Percentiles rank a stretch among this genome's conserved stretches.
These are phyloP conservation scores for Phylloporus scabripes DNA, from an alignment of 768 basidiomycete genomes.

Conservation along the genomic window DNA sequence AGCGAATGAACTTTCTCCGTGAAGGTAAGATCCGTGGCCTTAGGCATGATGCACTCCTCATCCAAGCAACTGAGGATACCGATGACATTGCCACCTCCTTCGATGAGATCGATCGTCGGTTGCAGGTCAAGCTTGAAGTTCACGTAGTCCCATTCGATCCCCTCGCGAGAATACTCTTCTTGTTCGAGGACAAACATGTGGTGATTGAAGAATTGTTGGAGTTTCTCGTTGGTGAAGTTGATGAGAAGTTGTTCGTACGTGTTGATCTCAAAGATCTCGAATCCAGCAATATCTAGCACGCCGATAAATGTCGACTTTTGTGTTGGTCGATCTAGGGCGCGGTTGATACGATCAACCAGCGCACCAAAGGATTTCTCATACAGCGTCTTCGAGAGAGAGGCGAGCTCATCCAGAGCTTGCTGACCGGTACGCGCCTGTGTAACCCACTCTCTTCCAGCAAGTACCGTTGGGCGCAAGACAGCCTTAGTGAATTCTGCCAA, in stretches of 20 bases:
- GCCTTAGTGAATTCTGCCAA: constrained; percentile 84
- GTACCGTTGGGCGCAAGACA: constrained; percentile 81
- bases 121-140: constrained; percentile 97
- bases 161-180: constrained; percentile 95
- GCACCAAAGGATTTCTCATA: constrained; percentile 97
- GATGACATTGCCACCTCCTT: constrained; percentile 63
- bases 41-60: constrained; percentile 99
- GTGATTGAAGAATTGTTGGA: constrained; percentile 98
- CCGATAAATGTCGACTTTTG: constrained; percentile 94
- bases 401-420: constrained; percentile 90
- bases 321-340: constrained; percentile 87
- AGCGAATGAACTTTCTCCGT: constrained; percentile 83
- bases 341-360: constrained; percentile 92
- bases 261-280: constrained; percentile 94
- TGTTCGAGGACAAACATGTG: constrained; percentile 99
- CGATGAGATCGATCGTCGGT: constrained; percentile 97
- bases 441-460: constrained; percentile 97
- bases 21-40: constrained; percentile 91
- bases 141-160: constrained; percentile 96
- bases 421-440: constrained; percentile 86
- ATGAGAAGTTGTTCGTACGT: constrained; percentile 97
- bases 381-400: constrained; percentile 86
- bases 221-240: constrained; percentile 98
- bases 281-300: constrained; percentile 97
- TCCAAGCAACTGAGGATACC: constrained; percentile 92